Conservation (phyloP, 129 eudicot species). For the Centaurea solstitialis region DNA sequence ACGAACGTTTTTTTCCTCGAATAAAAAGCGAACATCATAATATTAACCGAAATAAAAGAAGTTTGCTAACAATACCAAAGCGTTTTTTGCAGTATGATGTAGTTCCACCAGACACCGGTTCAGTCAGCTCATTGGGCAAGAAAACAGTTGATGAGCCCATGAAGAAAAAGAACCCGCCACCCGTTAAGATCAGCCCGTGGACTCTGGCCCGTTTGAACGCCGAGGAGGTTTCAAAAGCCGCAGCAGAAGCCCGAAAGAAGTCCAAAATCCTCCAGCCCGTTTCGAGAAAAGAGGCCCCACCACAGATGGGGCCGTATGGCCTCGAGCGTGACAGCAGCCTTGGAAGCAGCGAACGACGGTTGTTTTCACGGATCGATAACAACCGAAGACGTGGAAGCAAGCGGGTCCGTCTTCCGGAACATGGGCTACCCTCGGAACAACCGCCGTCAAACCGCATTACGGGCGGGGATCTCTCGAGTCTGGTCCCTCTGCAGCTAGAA, state of each 20-base stretch:
- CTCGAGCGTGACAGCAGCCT: conserved; percentile 64
- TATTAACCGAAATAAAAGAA: background rate
- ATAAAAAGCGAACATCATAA: too few species aligned
- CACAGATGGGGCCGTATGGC: conserved; percentile 26
- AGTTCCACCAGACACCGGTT: conserved; percentile 80
- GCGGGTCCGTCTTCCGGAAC: conserved; percentile 73
- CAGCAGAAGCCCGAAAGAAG: conserved; percentile 96
- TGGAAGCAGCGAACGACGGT: conserved; percentile 68
- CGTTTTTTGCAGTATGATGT: conserved; percentile 72
- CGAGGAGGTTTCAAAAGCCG: conserved; percentile 90
- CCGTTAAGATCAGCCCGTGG: conserved; percentile 98
- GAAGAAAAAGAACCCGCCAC: conserved; percentile 76
- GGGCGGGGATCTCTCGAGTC: conserved; percentile 36
- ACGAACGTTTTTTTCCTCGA: background rate
- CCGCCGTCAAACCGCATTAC: conserved; percentile 24
- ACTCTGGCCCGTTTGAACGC: conserved; percentile 88
- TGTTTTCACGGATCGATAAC: conserved; percentile 50
- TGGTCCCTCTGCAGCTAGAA: conserved; percentile 76
- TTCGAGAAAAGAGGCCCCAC: conserved; percentile 43
- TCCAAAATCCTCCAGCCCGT: conserved; percentile 89
- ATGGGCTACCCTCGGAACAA: conserved; percentile 44
- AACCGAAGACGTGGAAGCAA: conserved; percentile 65
- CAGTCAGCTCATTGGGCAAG: conserved; percentile 87
- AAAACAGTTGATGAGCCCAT: conserved; percentile 55
- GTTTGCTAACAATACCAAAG: conserved; percentile 7